These are phyloP conservation scores for Hyparrhenia diplandra DNA, from an alignment of 176 grass and related monocot genomes.

Conservation along the genomic window DNA sequence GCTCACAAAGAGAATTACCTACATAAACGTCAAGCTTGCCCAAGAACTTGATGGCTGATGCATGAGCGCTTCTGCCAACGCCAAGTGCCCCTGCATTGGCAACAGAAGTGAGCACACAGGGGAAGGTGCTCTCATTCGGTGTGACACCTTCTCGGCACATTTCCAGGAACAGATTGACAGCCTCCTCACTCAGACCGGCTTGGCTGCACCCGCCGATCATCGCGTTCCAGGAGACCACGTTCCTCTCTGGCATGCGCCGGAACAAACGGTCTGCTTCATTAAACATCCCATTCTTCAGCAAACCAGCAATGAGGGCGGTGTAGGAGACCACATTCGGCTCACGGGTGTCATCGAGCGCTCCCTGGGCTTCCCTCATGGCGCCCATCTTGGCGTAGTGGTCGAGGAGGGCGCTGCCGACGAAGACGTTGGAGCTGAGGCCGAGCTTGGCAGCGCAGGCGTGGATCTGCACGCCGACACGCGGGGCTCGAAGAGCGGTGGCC, in stretches of 20 bases:
- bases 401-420: conserved; percentile 75
- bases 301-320: conserved; percentile 58
- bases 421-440: conserved; percentile 62
- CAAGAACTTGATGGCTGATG: conserved; percentile 67
- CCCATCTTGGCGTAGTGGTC: conserved; percentile 79
- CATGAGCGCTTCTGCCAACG: conserved; percentile 72
- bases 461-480: conserved; percentile 49
- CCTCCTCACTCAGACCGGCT: conserved; percentile 60
- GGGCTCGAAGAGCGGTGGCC: conserved; percentile 40
- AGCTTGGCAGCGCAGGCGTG: conserved; percentile 68
- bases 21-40: conserved; percentile 48
- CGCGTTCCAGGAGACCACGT: conserved; percentile 75
- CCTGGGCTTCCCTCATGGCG: conserved; percentile 48
- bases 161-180: conserved; percentile 46
- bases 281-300: conserved; percentile 58
- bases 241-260: conserved; percentile 65
- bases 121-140: conserved; percentile 59
- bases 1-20: conserved; percentile 68
- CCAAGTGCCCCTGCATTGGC: conserved; percentile 64
- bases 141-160: conserved; percentile 63
- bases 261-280: conserved; percentile 46
- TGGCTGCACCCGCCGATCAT: conserved; percentile 74
- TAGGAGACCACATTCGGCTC: conserved; percentile 74
- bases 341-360: conserved; percentile 46
- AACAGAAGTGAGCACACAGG: conserved; percentile 52